Base-by-base conservation (phyloP, 2,329 filamentous ascomycete genomes). In the Rhinocladiella similis region DNA sequence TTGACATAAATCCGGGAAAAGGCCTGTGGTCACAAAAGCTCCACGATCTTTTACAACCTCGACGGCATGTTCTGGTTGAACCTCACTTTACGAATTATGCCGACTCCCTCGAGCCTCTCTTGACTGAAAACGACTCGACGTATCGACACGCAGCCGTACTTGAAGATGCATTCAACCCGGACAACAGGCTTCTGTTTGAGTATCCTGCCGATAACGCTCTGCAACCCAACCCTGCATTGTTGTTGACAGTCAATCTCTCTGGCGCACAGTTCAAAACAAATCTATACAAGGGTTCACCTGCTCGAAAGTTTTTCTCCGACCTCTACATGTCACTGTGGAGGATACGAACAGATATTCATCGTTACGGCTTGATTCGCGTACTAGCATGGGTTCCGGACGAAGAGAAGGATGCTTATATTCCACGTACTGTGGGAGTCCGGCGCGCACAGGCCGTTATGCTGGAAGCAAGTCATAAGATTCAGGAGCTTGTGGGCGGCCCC, bases 41-140 rank as follows among this genome's bases (percentile, higher is more conserved):
- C 1, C 85, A 96, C 68, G 79, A 90, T 0, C 75, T 82, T 45
- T 77, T 99, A 6, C 75, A 90, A 66, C 93, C 93, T 3, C 85
- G 91, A 55, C 86, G 83, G 4, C 94, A 99, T 75, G 75, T 97
- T 43, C 78, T 99, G 41, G 80, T 97, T 72, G 92, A 97, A 67
- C 85, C 86, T 2, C 82, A 89, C 33, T 70, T 73, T 2, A 72
- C 77, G 0, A 66, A 80, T 3, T 93, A 89, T 69, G 61, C 73
- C 1, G 76, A 82, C 0, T 84, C 87, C 58, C 82, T 96, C 20
- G 66, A 80, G 16, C 76, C 82, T 0, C 75, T 91, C 1, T 69
- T 83, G 5, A 66, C 78, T 1, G n/a, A 39, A 16, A 16, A 27
- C 18, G 50, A 74, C 19, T 61, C 61, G 9, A 29, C 18, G 38